These are phyloP conservation scores for Lolium rigidum DNA, from an alignment of 176 grass and related monocot species.

Conservation along the genomic window DNA sequence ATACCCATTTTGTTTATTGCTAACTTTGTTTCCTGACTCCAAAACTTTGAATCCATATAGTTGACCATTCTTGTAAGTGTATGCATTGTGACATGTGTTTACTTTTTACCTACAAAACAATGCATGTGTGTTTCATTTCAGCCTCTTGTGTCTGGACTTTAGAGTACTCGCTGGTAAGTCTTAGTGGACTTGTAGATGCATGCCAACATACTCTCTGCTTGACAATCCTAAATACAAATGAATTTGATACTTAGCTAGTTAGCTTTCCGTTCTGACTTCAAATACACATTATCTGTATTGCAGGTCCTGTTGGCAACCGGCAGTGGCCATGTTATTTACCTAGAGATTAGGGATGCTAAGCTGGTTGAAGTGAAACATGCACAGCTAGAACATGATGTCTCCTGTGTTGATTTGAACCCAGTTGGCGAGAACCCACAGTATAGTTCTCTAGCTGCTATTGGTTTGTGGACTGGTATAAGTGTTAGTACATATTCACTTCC, in stretches of 20 bases:
- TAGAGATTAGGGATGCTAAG: slow-evolving; percentile 81
- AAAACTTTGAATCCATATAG: not conserved
- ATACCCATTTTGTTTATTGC: not conserved
- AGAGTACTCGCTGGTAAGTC: not conserved
- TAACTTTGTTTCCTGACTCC: not conserved
- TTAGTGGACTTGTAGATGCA: not conserved
- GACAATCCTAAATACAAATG: not conserved
- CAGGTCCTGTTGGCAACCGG: slow-evolving; percentile 89
- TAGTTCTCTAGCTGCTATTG: too few relatives aligned
- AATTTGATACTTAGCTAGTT: slow-evolving; percentile 13
- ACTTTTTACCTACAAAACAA: not conserved
- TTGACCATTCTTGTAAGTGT: not conserved
- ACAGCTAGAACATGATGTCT: slow-evolving; percentile 80
- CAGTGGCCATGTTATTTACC: slow-evolving; percentile 92
- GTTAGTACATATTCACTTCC: too few relatives aligned
- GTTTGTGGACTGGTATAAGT: too few relatives aligned
- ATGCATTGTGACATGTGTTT: not conserved
- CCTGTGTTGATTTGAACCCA: too few relatives aligned
- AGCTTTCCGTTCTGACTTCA: not conserved
- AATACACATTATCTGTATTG: slow-evolving; percentile 33
- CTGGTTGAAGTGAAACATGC: slow-evolving; percentile 84
- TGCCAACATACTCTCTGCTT: not conserved
- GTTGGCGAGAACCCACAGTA: too few relatives aligned
- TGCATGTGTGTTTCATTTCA: not conserved
- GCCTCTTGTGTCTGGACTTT: not conserved